Evolutionary conservation across 352 stramenopile genomes (phyloP).

Genomic region (Pythium aristosporum): DNA sequence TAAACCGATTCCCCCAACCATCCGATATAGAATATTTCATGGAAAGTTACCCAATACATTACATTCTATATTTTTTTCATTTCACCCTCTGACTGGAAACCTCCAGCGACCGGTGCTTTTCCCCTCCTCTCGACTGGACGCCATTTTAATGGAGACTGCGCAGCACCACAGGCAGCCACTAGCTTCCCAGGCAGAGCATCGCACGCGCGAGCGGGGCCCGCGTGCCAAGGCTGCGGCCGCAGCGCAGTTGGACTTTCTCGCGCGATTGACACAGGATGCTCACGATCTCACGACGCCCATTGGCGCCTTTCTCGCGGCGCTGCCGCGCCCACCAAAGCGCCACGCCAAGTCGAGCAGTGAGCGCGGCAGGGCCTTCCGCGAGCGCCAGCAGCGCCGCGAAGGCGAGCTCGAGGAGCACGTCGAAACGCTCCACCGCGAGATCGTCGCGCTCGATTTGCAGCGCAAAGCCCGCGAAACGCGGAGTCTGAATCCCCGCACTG

Average conservation of each 20-base stretch:
- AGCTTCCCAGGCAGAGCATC: not conserved
- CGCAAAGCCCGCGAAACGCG: constrained; percentile 3
- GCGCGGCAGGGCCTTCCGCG: constrained; percentile 19
- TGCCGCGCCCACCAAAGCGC: constrained; percentile 12
- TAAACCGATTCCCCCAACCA: no score
- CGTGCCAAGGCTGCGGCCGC: not conserved
- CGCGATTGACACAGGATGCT: constrained; percentile 12
- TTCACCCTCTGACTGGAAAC: no score
- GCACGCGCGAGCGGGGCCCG: not conserved
- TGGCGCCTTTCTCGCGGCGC: constrained; percentile 21
- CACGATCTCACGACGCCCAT: constrained; percentile 13
- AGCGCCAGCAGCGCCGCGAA: constrained; percentile 16
- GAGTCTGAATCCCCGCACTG: constrained; percentile 5
- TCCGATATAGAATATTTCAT: not conserved
- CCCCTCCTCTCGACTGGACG: no score
- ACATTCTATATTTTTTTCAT: not conserved
- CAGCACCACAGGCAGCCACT: not conserved
- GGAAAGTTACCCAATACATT: not conserved
- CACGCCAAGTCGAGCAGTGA: constrained; percentile 22
- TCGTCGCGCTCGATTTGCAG: constrained; percentile 10
- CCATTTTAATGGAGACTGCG: not conserved
- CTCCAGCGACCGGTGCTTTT: no score
- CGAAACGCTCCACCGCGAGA: constrained; percentile 3
- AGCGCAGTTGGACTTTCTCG: constrained; percentile 10
- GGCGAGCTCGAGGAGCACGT: constrained; percentile 11